Base-by-base conservation (phyloP, 768 basidiomycete genomes). In the Imleria badia region DNA sequence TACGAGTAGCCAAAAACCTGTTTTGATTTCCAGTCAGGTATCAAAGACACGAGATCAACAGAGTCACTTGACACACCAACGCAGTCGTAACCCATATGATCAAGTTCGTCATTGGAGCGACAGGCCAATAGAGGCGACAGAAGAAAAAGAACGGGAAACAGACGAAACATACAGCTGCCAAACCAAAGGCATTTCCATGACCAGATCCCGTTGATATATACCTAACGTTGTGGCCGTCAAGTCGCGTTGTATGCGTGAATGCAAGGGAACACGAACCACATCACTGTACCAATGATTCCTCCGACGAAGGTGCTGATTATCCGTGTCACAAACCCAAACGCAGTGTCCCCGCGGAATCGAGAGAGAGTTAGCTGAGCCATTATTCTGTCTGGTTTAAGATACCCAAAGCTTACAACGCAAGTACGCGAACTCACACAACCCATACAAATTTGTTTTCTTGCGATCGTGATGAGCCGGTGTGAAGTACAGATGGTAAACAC, bases 1-100 rank as follows among this genome's bases (percentile, higher is more conserved):
- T 86, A 89, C 11, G 87, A 90, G 66, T 85, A 90, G 2, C 88
- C 89, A 35, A 89, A 62, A 0, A 90, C 79, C 87, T 88, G n/a
- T 26, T 42, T 47, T 1, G 5, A 31, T 49, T 22, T 35, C 9
- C 8, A 29, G 36, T 53, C 36, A 60, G 22, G 33, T 14, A 8
- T n/a, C n/a, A 6, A 46, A 7, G 43, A 33, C 15, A 47, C 31
- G 26, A 14, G n/a, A 20, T 20, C 10, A 6, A 26, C 15, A 33
- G 2, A 11, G n/a, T 43, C 9, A 11, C 11, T 15, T 17, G 10
- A 56, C 81, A 23, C 51, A 88, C 88, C 72, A 91, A 65, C 22
- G 75, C 74, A 11, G 75, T 61, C 4, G 88, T 91, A 12, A 87
- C 79, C 60, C 83, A 84, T 63, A 85, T 81, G 17, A 90, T 80